Evolutionary conservation across 108 stramenopile genomes (phyloP), one percentile per base, ranked within the genome.

Genomic region (Cyclotella baltica): DNA sequence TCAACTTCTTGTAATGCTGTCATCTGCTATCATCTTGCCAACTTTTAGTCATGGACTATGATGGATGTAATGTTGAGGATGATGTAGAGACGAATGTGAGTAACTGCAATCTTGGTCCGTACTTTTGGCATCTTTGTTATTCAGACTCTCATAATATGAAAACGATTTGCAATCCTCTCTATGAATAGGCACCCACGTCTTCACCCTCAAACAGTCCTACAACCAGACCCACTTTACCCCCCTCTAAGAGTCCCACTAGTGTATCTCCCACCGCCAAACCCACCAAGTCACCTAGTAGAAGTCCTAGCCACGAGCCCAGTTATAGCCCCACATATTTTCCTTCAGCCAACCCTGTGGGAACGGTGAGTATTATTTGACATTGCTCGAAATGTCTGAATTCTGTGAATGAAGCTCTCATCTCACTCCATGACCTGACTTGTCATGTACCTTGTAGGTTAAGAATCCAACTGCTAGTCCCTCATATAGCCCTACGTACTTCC

Each of bases 41-140:
- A 52, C n/a, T n/a, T 13, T n/a, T 52, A 52, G 51, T 20, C 4
- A 13, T 52, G 51, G 51, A 52, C 51, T 52, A n/a, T 52, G 51
- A 52, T 52, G 11, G 11, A n/a, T 52, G 51, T n/a, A 20, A 52
- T 52, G n/a, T 52, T 52, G 8, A 8, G 13, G 40, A 43, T 13
- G 10, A 11, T 13, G 13, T 43, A 13, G 11, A 10, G 51, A 52
- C 51, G 4, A 52, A 13, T 52, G 51, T 52, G 51, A 52, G 51
- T 19, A n/a, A 52, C 51, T 52, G 18, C 6, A 43, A 43, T 6
- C 13, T 43, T 6, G 13, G 10, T 43, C 13, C 13, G 40, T 13
- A 43, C 40, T 43, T 43, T 43, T 10, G 13, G 40, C 13, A 13
- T 43, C 10, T 43, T 10, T 43, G 40, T 10, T 43, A 13, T 13